phyloP scores from a whole-genome alignment of 176 grass and related monocot species.

The Carex cristatella region DNA sequence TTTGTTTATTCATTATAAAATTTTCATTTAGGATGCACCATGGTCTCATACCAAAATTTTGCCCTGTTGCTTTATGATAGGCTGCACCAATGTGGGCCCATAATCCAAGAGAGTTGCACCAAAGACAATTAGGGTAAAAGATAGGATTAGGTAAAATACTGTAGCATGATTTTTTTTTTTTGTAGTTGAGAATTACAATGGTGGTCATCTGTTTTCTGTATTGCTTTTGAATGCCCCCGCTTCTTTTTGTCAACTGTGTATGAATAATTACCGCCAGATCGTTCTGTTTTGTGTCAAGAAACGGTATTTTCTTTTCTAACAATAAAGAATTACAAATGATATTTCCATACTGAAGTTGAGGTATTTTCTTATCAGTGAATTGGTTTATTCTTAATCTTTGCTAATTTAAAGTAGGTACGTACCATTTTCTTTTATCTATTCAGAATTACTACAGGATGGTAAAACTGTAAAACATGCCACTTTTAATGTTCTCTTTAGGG shows the following conservation, averaged over 20 bases:
- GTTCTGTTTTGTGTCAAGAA: not conserved
- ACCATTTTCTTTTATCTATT: not conserved
- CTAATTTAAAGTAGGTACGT: not conserved
- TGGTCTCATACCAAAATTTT: not conserved
- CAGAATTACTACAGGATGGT: not conserved
- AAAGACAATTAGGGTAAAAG: not conserved
- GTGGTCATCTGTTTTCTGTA: not conserved
- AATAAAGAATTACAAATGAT: not conserved
- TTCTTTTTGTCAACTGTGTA: not conserved
- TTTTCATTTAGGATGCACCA: not conserved
- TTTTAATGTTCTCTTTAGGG: not conserved
- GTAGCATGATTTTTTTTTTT: not conserved
- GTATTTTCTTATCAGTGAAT: not conserved
- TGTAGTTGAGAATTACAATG: constrained; percentile 5
- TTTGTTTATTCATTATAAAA: constrained; percentile 11
- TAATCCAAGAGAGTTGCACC: not conserved
- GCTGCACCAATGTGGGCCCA: not conserved
- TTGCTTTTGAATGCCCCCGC: not conserved
- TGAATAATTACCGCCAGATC: constrained; percentile 4
- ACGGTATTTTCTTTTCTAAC: not conserved
- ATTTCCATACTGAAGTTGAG: not conserved
- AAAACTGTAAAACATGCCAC: not conserved
- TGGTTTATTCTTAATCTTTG: not conserved
- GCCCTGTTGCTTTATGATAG: constrained; percentile 2
- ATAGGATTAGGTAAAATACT: not conserved